Evolutionary conservation across 768 basidiomycete genomes (phyloP).

Genomic region (Amanita polypyramis): DNA sequence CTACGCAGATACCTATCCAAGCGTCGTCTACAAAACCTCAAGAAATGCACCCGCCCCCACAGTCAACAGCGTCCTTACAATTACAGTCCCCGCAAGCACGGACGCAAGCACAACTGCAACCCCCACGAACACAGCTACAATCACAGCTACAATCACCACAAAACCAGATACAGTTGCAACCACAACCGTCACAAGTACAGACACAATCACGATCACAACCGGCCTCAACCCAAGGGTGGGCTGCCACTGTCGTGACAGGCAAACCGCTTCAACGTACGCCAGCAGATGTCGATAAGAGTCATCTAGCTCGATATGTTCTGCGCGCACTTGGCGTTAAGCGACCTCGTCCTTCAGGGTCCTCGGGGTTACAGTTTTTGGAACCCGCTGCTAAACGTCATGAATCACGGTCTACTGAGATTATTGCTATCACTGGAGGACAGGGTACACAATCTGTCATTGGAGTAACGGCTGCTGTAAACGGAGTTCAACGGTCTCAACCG

Average conservation of each 20-base stretch:
- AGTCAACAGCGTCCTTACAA: not conserved
- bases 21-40: not conserved
- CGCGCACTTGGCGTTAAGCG: slow-evolving; percentile 30
- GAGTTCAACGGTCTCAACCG: not conserved
- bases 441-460: not conserved
- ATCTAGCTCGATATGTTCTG: slow-evolving; percentile 47
- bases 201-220: not conserved
- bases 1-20: not conserved
- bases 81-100: not conserved
- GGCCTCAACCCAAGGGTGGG: not conserved
- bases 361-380: not conserved
- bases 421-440: not conserved
- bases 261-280: not conserved
- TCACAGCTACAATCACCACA: not conserved
- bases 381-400: not conserved
- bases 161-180: not conserved
- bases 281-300: slow-evolving; percentile 14
- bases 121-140: not conserved
- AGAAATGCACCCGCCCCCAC: too few species aligned
- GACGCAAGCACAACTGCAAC: not conserved
- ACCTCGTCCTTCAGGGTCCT: not conserved
- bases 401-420: not conserved
- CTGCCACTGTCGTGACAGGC: not conserved
- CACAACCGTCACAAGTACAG: not conserved
- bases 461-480: not conserved